Evolutionary conservation across 768 basidiomycete genomes (phyloP).

Genomic region (Xerocomus brunneocitrinus): DNA sequence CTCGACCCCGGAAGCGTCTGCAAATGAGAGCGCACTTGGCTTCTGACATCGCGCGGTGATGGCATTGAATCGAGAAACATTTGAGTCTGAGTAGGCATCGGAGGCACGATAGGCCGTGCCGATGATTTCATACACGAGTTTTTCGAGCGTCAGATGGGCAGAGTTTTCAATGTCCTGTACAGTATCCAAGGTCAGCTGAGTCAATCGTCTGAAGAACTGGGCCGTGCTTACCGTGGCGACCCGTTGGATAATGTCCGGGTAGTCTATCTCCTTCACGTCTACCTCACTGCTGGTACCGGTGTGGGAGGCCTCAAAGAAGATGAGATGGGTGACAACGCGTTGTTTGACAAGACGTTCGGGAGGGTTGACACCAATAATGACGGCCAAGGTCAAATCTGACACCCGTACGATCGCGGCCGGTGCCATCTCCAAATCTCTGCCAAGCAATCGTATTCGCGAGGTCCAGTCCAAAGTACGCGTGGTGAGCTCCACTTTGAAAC

Average conservation of each 20-base stretch:
- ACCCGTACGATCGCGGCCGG: conserved; percentile 35
- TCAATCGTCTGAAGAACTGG: too few relatives aligned
- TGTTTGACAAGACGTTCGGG: conserved; percentile 66
- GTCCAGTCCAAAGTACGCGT: conserved; percentile 8
- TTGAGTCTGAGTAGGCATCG: conserved; percentile 33
- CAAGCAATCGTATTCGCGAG: neutral
- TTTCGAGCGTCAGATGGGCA: conserved; percentile 20
- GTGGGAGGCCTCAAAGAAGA: conserved; percentile 33
- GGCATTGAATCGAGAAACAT: conserved; percentile 30
- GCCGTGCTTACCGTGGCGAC: conserved; percentile 25
- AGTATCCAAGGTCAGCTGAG: too few relatives aligned
- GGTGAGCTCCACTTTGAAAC: conserved; percentile 39
- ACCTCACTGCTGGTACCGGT: conserved; percentile 9
- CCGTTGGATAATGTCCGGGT: conserved; percentile 33
- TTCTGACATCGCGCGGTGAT: conserved; percentile 60
- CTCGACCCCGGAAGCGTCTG: conserved; percentile 56
- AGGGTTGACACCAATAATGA: conserved; percentile 68
- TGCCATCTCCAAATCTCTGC: neutral
- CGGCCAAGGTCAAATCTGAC: conserved; percentile 43
- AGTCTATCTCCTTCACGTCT: conserved; percentile 26
- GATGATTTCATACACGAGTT: conserved; percentile 41
- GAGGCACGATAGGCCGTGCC: conserved; percentile 52
- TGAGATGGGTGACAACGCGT: conserved; percentile 52
- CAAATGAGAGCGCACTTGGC: conserved; percentile 67
- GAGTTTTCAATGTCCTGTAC: conserved; percentile 12